A percentile compares a stretch with the other conserved stretches of the same genome.
These are phyloP conservation scores for Xylariaceae sp. DNA, from an alignment of 2,329 filamentous ascomycete genomes.

Conservation along the genomic window DNA sequence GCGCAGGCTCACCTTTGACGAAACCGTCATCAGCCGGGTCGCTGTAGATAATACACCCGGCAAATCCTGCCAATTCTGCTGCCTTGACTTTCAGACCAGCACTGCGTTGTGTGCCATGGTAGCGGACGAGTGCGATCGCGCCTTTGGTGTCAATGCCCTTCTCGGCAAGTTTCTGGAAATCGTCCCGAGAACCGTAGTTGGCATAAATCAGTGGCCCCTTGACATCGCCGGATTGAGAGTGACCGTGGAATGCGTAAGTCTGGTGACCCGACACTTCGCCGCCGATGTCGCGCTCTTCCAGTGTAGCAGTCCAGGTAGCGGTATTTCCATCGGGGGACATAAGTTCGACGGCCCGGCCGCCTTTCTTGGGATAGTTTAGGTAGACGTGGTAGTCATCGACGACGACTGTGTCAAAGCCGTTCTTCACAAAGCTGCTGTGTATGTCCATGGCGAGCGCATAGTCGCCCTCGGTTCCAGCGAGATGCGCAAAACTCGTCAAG, in stretches of 20 bases:
- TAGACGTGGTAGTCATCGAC: constrained; percentile 83
- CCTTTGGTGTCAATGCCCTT: constrained; percentile 69
- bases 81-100: constrained; percentile 80
- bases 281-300: constrained; percentile 76
- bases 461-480: constrained; percentile 92
- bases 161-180: constrained; percentile 69
- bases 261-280: constrained; percentile 59
- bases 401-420: constrained; percentile 67
- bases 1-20: constrained; percentile 63
- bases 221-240: constrained; percentile 81
- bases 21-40: constrained; percentile 85
- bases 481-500: constrained; percentile 78
- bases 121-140: constrained; percentile 77
- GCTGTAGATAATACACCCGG: constrained; percentile 85
- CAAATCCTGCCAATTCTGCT: constrained; percentile 79
- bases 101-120: constrained; percentile 69
- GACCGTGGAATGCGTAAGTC: constrained; percentile 78
- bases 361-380: constrained; percentile 78
- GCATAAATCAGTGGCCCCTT: constrained; percentile 84
- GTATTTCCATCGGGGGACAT: constrained; percentile 59
- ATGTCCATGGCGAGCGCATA: constrained; percentile 81
- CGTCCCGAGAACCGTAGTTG: constrained; percentile 81
- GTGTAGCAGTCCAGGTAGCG: constrained; percentile 67
- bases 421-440: constrained; percentile 66
- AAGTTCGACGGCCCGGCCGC: constrained; percentile 76